Base-by-base conservation (phyloP, 1,284 basidiomycete species). In the Rhizoctonia solani region DNA sequence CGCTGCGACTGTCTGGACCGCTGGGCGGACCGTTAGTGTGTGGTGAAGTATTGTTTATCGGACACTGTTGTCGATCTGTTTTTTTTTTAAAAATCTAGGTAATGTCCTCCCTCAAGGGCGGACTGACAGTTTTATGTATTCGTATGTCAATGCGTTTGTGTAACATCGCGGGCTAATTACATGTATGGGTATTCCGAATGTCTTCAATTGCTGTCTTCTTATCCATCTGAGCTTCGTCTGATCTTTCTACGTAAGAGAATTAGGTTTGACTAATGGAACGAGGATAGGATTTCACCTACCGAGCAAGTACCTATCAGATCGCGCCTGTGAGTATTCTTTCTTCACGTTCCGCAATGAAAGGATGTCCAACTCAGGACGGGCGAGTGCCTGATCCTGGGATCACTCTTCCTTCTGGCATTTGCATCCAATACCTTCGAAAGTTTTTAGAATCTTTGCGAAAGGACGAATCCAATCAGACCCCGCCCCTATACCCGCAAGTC, bases 201-300 rank as follows among this genome's bases (percentile, higher is more conserved):
- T 5, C 23, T 49, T 54, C 34, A 39, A 54, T 9, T 16, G 19
- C 39, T 39, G 4, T 61, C 32, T 34, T 49, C 29, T 32, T 13
- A 47, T 30, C 44, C 41, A 29, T 42, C 42, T 58, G 27, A 41
- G 21, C 56, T 61, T 25, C 21, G 30, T 44, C 41, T 61, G 56
- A 61, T 61, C 37, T 6, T 50, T 37, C 56, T 61, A 61, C 56
- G 56, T 61, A 61, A 61, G 56, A 49, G 46, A 37, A 49, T 14
- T 21, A 21, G 9, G 5, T 49, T 21, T 49, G 14, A 49, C 21
- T 49, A 27, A 5, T 13, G 21, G 4, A 49, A 11, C 19, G n/a
- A 21, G 16, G 6, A n/a, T 13, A 39, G 27, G 11, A 11, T 61
- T 14, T 50, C 34, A 23, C 32, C 44, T 41, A 27, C 46, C 30